Percentiles rank a stretch among this genome's conserved stretches.
Conservation (phyloP, 2,329 filamentous ascomycete species). For the Trichothecium roseum region DNA sequence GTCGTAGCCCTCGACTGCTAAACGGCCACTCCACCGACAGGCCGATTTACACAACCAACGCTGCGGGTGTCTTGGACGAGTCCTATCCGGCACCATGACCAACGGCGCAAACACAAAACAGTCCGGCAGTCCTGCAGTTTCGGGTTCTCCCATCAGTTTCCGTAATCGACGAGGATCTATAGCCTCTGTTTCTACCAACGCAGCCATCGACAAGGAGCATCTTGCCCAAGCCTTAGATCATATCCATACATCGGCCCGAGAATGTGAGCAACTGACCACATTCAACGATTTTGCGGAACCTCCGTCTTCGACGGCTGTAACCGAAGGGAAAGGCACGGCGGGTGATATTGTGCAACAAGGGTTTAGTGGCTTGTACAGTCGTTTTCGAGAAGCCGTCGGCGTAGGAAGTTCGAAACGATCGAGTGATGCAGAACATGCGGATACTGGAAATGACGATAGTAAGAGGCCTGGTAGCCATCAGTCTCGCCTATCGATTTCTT, state of each 20-base stretch:
- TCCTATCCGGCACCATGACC: constrained; percentile 13
- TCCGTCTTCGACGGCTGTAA: constrained; percentile 43
- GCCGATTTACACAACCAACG: too few species aligned
- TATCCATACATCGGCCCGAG: constrained; percentile 83
- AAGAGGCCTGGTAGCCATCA: constrained; percentile 27
- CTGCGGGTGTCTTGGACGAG: constrained; percentile 6
- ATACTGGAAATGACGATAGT: constrained; percentile 25
- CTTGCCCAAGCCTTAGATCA: constrained; percentile 70
- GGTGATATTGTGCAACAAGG: constrained; percentile 75
- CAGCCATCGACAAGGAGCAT: constrained; percentile 54
- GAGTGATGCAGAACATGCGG: constrained; percentile 2
- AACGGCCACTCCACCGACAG: too few species aligned
- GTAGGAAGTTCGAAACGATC: constrained; percentile 38
- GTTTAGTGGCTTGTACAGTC: constrained; percentile 79
- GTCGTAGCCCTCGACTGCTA: too few species aligned
- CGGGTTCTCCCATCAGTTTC: constrained; percentile 19
- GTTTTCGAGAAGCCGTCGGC: constrained; percentile 73
- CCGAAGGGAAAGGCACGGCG: constrained; percentile 59
- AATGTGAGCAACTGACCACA: constrained; percentile 74
- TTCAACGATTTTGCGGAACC: constrained; percentile 86
- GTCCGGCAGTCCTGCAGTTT: constrained; percentile 15
- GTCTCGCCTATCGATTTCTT: constrained; percentile 29
- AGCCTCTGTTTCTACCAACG: constrained; percentile 28
- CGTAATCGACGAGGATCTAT: constrained; percentile 27
- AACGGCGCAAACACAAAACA: constrained; percentile 19